Conservation (phyloP, 2,329 filamentous ascomycete genomes). For the Ilyonectria destructans region DNA sequence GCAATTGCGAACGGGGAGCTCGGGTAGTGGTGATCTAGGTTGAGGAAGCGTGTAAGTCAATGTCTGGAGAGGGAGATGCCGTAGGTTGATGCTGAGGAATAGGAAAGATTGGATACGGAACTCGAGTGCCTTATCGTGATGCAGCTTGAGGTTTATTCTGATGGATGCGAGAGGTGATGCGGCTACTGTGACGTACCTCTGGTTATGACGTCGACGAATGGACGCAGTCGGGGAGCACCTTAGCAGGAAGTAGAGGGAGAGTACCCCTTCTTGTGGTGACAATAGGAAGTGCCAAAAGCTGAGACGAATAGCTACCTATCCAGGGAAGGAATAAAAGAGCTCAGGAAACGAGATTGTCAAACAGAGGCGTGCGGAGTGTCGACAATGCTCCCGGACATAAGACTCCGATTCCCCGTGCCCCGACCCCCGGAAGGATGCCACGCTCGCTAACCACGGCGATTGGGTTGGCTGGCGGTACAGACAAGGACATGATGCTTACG, state of each 20-base stretch:
- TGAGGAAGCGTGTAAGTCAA: constrained; percentile 10
- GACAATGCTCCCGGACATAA: constrained; percentile 16
- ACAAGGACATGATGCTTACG: background rate
- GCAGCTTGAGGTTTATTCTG: background rate
- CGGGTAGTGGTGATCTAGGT: constrained; percentile 5
- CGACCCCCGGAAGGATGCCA: background rate
- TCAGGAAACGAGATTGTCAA: background rate
- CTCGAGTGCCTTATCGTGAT: background rate
- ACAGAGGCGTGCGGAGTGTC: background rate
- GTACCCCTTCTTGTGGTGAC: background rate
- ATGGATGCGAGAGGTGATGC: background rate
- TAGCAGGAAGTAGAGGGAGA: background rate
- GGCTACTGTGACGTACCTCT: constrained; percentile 6
- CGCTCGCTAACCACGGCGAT: background rate
- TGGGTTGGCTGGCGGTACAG: constrained; percentile 7
- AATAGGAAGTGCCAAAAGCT: background rate
- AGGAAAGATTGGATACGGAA: background rate
- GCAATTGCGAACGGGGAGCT: background rate
- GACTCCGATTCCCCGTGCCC: background rate
- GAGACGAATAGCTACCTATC: background rate
- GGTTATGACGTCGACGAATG: constrained; percentile 16
- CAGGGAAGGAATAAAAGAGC: background rate
- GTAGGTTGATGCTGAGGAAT: background rate
- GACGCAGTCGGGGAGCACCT: background rate
- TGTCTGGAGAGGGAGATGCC: background rate